Percentiles rank a stretch among this genome's conserved stretches.
These are phyloP conservation scores for Chlorella sp. DNA, from an alignment of 139 green algal species.

Conservation along the genomic window DNA sequence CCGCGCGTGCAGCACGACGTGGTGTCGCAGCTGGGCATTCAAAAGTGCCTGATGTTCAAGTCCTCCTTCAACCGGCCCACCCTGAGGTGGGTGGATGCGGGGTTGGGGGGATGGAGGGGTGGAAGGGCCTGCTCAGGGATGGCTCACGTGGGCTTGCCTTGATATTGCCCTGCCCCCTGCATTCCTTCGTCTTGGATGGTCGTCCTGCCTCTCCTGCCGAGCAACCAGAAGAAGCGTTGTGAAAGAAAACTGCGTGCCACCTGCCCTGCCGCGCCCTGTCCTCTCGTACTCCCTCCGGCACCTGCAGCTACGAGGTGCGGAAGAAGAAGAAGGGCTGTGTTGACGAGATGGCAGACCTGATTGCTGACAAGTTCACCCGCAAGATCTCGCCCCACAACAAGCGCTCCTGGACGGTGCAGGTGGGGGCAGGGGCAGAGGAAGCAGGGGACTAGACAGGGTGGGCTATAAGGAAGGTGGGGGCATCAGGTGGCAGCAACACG, in stretches of 20 bases:
- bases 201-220: too few species aligned
- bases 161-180: too few species aligned
- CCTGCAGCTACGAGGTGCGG: conserved; percentile 82
- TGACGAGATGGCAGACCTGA: conserved; percentile 60
- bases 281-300: neutral
- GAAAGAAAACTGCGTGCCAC: too few species aligned
- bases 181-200: too few species aligned
- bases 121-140: too few species aligned
- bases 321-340: conserved; percentile 77
- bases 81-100: conserved; percentile 58
- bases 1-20: conserved; percentile 83
- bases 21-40: conserved; percentile 56
- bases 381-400: conserved; percentile 7
- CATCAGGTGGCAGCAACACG: too few species aligned
- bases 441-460: neutral
- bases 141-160: neutral
- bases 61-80: conserved; percentile 96
- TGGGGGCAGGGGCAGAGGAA: neutral
- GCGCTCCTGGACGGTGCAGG: conserved; percentile 22
- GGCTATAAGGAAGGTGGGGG: neutral
- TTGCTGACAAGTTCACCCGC: conserved; percentile 36
- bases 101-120: neutral
- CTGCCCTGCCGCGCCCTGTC: too few species aligned
- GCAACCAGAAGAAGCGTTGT: too few species aligned
- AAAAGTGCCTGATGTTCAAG: conserved; percentile 80